Conservation (phyloP, 257 asterid species). For the Vinca minor region DNA sequence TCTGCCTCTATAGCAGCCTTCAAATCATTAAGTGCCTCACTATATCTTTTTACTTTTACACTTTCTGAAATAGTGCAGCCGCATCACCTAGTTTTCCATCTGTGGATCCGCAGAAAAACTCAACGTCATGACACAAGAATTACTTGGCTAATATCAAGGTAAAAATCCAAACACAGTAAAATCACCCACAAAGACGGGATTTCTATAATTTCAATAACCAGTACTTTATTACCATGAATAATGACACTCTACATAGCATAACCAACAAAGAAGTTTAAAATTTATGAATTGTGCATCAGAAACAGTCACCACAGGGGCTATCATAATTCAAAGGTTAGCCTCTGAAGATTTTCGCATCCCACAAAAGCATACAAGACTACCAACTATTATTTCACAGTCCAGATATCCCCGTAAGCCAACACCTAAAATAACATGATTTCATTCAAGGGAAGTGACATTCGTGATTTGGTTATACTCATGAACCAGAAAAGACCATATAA, state of each 20-base stretch:
- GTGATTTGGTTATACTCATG: too few species aligned
- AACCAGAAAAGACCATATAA: too few species aligned
- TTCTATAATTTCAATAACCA: too few species aligned
- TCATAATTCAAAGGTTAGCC: neutral
- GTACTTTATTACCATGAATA: too few species aligned
- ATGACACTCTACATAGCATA: too few species aligned
- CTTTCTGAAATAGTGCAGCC: conserved; percentile 62
- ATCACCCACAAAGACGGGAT: neutral
- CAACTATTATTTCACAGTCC: neutral
- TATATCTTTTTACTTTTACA: conserved; percentile 67
- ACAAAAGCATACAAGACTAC: neutral
- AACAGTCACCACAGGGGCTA: neutral
- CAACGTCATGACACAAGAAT: neutral
- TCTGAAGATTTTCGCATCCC: neutral
- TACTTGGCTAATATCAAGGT: neutral
- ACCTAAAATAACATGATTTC: too few species aligned
- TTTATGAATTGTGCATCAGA: neutral
- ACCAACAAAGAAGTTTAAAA: neutral
- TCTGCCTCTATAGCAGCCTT: conserved; percentile 84
- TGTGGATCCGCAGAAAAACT: conserved; percentile 18
- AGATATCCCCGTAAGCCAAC: too few species aligned
- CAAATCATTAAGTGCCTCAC: conserved; percentile 79
- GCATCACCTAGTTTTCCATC: conserved; percentile 64
- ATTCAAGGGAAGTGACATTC: too few species aligned
- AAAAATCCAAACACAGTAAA: neutral